Evolutionary conservation across 2,329 filamentous ascomycete genomes (phyloP).

Genomic region (Aspergillus flavus): DNA sequence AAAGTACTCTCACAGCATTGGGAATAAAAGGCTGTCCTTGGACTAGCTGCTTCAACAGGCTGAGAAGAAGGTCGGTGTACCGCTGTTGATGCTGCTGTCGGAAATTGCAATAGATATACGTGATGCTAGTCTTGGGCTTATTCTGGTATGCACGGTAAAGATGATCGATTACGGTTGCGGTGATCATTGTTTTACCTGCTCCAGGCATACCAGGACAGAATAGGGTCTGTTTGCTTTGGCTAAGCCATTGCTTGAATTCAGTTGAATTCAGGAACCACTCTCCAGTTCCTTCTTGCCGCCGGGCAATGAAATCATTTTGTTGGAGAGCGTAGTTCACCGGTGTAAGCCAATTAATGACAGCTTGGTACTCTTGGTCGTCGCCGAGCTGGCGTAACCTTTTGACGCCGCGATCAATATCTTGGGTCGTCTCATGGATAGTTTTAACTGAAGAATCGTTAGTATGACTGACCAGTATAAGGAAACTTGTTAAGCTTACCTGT

Average conservation of each 20-base stretch:
- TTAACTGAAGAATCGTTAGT: background rate
- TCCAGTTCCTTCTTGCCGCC: conserved; percentile 19
- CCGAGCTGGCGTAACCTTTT: background rate
- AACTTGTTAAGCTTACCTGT: background rate
- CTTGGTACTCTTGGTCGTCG: background rate
- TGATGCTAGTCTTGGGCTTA: conserved; percentile 37
- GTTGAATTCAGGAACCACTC: conserved; percentile 25
- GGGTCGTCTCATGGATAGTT: background rate
- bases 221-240: conserved; percentile 8
- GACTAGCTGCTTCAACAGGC: conserved; percentile 43
- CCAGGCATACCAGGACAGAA: conserved; percentile 24
- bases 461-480: background rate
- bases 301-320: conserved; percentile 19
- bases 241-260: conserved; percentile 20
- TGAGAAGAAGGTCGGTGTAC: conserved; percentile 33
- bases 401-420: background rate
- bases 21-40: conserved; percentile 29
- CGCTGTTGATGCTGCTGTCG: conserved; percentile 42
- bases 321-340: conserved; percentile 11
- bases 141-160: background rate
- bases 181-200: conserved; percentile 23
- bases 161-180: conserved; percentile 2
- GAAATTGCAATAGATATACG: conserved; percentile 54
- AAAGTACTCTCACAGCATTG: conserved; percentile 29
- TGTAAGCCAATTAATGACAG: conserved; percentile 19